Conservation (phyloP, 306 rosid genomes). For the Cucurbita ficifolia region DNA sequence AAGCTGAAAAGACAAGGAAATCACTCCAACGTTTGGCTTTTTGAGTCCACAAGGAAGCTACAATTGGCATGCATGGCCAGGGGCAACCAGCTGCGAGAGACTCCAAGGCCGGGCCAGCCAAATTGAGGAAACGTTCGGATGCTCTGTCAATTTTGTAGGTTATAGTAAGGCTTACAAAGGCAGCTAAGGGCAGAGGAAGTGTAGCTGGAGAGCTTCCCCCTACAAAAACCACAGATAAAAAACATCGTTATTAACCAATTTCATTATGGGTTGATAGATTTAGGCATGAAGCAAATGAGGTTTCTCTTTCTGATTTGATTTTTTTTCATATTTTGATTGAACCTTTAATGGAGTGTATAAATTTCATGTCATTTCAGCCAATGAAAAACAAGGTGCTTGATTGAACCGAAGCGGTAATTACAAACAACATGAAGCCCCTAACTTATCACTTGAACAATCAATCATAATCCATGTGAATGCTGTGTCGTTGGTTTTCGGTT, state of each 20-base stretch:
- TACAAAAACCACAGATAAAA: conserved; percentile 2
- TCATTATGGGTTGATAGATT: neutral
- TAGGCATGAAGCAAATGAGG: neutral
- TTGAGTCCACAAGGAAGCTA: conserved; percentile 95
- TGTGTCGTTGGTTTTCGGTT: neutral
- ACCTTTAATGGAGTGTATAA: neutral
- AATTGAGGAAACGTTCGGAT: conserved; percentile 68
- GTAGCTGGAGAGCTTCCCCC: conserved; percentile 83
- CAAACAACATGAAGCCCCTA: neutral
- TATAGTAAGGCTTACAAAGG: conserved; percentile 88
- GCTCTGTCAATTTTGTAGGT: conserved; percentile 81
- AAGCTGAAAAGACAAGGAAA: conserved; percentile 79
- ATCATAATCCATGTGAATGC: neutral
- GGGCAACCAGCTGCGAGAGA: conserved; percentile 90
- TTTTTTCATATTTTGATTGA: neutral
- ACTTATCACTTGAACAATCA: neutral
- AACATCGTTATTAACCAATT: neutral
- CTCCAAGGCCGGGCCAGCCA: conserved; percentile 91
- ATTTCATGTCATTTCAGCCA: neutral
- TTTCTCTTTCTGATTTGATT: neutral
- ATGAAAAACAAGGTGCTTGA: neutral
- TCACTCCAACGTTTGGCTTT: conserved; percentile 92
- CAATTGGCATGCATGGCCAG: conserved; percentile 99
- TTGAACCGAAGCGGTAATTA: neutral
- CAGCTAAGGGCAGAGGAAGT: conserved; percentile 95